A percentile compares a stretch with the other conserved stretches of the same genome.
These are phyloP conservation scores for Miscanthus lutarioriparius DNA, from an alignment of 176 grass and related monocot species.

Conservation along the genomic window DNA sequence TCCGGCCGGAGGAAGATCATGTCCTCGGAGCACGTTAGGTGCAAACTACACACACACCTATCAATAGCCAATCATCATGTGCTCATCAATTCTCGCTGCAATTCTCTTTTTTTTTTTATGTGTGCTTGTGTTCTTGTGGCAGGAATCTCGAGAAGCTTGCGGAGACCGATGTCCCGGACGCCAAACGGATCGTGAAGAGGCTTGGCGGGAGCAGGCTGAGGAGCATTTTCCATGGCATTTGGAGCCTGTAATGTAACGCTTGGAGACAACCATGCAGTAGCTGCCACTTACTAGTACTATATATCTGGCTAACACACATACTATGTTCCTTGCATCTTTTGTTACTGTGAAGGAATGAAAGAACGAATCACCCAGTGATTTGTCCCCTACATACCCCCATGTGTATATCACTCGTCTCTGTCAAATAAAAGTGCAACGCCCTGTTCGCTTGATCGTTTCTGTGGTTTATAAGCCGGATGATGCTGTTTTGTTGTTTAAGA, in stretches of 20 bases:
- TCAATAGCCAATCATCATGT: background rate
- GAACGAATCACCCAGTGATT: background rate
- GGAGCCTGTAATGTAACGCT: constrained; percentile 45
- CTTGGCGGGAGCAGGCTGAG: constrained; percentile 68
- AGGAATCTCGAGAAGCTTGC: constrained; percentile 81
- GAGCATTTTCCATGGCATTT: constrained; percentile 81
- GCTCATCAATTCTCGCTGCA: background rate
- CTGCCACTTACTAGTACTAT: background rate
- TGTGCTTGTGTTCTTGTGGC: background rate
- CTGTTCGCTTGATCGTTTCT: too few species aligned
- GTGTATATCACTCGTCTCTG: constrained; percentile 29
- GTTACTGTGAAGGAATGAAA: constrained; percentile 47
- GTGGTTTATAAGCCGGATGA: too few species aligned
- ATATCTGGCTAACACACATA: constrained; percentile 37
- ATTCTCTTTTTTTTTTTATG: background rate
- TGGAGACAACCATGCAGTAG: background rate
- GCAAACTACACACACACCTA: background rate
- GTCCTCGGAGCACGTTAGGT: constrained; percentile 64
- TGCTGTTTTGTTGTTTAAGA: too few species aligned
- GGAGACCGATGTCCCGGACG: constrained; percentile 60
- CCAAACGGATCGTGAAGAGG: constrained; percentile 89
- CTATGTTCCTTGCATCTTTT: constrained; percentile 35
- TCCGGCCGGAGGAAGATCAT: constrained; percentile 75
- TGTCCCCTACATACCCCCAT: background rate
- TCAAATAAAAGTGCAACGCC: constrained; percentile 45